Base-by-base conservation (phyloP, 495 filamentous ascomycete species). In the Talaromyces borbonicus region DNA sequence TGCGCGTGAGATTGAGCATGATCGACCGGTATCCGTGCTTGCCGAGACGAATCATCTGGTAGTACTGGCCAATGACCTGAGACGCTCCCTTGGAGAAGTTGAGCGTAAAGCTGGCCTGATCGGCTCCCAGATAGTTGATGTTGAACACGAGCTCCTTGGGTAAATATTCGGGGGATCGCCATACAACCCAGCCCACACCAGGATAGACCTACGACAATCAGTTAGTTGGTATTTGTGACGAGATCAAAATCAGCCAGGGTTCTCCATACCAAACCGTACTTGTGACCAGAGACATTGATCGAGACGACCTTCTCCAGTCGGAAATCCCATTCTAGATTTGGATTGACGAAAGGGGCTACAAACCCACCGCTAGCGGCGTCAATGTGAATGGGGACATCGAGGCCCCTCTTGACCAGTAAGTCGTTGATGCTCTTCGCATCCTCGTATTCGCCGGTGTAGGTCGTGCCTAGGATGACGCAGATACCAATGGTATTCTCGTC, bases 401-500 rank as follows among this genome's bases (percentile, higher is more conserved):
- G 75, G 9, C 71, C 71, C 49, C 70, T 77, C 64, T 86, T 62
- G 4, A 85, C 56, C 37, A 95, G 66, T 11, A 94, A 62, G 58
- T 94, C 87, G 53, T 94, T 94, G 57, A 95, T 83, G 7, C 69
- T 80, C 72, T 94, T 89, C 55, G 87, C 78, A 58, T 95, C 87
- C 63, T 95, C 89, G 53, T 95, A 94, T 65, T 95, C 84, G 39
- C 89, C 89, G n/a, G 89, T 95, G 63, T 94, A 94, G 1, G 89
- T 95, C 1, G 87, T 89, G 9, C 89, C 89, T 9, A 95, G 62
- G 54, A 95, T 94, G 29, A 77, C 72, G 57, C 88, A 94, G 56
- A 95, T 95, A 46, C 89, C 89, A 56, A 95, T 93, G 5, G 89
- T 95, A 62, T 95, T 94, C 71, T 95, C 89, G 50, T 95, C 89